A percentile compares a stretch with the other conserved stretches of the same genome.
phyloP scores from a whole-genome alignment of 257 asterid species.

The Striga asiatica region DNA sequence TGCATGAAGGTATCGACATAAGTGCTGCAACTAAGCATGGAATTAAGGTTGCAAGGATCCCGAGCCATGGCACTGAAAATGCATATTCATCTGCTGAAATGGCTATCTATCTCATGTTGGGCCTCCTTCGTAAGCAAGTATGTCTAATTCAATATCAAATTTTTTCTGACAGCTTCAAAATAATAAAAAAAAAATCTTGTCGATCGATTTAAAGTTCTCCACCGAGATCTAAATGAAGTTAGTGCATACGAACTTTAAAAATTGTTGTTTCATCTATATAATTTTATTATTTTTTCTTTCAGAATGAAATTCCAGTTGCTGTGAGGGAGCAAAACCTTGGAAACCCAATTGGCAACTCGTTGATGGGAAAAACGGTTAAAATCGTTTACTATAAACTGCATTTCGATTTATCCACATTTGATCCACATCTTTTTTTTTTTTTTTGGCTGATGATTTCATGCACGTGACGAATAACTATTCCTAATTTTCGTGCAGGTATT shows the following conservation, averaged over 20 bases:
- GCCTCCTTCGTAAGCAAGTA: slow-evolving; percentile 97
- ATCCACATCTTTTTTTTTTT: not conserved
- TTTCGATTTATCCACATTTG: too few species aligned
- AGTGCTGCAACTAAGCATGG: slow-evolving; percentile 78
- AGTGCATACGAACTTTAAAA: not conserved
- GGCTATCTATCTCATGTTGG: slow-evolving; percentile 87
- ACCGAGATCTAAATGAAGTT: not conserved
- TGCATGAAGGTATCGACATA: slow-evolving; percentile 59
- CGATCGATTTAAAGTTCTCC: too few species aligned
- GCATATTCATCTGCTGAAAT: slow-evolving; percentile 97
- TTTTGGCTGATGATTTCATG: not conserved
- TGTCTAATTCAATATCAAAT: slow-evolving; percentile 24
- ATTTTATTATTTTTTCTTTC: slow-evolving; percentile 17
- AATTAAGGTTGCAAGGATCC: slow-evolving; percentile 87
- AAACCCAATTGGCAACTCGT: slow-evolving; percentile 70
- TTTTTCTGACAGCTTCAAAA: too few species aligned
- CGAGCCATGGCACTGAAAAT: slow-evolving; percentile 73
- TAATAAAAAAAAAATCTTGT: too few species aligned
- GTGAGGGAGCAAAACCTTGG: slow-evolving; percentile 62
- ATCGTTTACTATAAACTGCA: too few species aligned
- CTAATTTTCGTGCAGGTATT: slow-evolving; percentile 51
- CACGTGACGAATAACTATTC: not conserved
- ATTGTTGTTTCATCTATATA: not conserved
- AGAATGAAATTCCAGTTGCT: slow-evolving; percentile 64
- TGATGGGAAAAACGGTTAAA: slow-evolving; percentile 82